phyloP scores from a whole-genome alignment of 192 early-diverging fungal genomes.

The Phlyctochytrium arcticum region DNA sequence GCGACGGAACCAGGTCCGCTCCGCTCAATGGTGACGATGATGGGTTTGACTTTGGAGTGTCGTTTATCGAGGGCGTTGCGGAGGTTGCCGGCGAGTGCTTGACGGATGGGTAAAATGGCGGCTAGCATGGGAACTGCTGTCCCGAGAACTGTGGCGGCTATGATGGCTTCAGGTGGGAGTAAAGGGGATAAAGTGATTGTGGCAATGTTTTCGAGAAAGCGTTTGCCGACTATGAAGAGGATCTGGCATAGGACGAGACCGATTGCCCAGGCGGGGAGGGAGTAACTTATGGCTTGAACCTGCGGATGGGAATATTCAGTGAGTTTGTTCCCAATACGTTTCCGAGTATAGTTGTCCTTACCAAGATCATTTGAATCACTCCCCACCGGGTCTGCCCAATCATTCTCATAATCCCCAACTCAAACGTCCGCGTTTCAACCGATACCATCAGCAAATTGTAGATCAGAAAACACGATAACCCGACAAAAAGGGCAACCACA shows the following conservation, averaged over 20 bases:
- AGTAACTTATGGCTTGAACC: conserved; percentile 28
- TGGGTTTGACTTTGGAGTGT: conserved; percentile 12
- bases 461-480: conserved; percentile 30
- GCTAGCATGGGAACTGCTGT: conserved; percentile 20
- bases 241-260: conserved; percentile 13
- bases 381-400: conserved; percentile 21
- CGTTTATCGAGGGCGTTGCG: conserved; percentile 22
- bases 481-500: conserved; percentile 21
- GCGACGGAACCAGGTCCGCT: conserved; percentile 12
- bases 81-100: conserved; percentile 19
- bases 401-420: conserved; percentile 33
- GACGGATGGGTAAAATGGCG: conserved; percentile 19
- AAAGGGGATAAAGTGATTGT: conserved; percentile 6
- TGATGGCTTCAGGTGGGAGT: neutral
- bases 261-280: conserved; percentile 23
- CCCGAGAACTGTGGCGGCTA: conserved; percentile 11
- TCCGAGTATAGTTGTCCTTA: too few species aligned
- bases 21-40: conserved; percentile 25
- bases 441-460: conserved; percentile 36
- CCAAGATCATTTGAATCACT: conserved; percentile 12
- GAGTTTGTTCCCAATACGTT: too few species aligned
- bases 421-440: conserved; percentile 29
- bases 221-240: conserved; percentile 4
- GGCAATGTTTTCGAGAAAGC: conserved; percentile 10
- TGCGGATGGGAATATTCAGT: neutral